Percentiles rank a stretch among this genome's conserved stretches.
Conservation (phyloP, 2,329 filamentous ascomycete species). For the Colletotrichum somersetense region DNA sequence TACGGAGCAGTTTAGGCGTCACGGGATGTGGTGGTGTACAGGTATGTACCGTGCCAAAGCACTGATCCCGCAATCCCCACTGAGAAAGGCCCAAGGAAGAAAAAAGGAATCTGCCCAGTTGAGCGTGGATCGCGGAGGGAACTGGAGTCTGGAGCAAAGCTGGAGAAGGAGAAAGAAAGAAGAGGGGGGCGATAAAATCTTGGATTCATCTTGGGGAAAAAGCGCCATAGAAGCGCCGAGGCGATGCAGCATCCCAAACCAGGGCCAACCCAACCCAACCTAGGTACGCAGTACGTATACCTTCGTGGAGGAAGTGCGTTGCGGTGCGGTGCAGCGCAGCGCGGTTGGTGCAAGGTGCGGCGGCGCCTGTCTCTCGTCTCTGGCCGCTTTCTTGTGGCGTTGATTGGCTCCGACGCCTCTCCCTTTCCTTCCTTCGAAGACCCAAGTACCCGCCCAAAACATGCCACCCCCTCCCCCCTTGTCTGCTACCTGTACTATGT, state of each 20-base stretch:
- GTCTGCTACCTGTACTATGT: no score
- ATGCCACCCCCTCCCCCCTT: no score
- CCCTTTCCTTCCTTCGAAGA: neutral
- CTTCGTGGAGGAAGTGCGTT: neutral
- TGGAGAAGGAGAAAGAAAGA: neutral
- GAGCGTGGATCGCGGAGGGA: constrained; percentile 1
- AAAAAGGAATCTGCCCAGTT: neutral
- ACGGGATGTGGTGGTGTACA: neutral
- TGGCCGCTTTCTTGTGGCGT: constrained; percentile 9
- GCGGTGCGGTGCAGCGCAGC: neutral
- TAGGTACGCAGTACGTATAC: no score
- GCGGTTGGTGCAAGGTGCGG: constrained; percentile 3
- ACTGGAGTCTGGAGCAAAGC: neutral
- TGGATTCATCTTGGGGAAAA: constrained; percentile 36
- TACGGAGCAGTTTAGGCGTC: neutral
- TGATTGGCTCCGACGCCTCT: constrained; percentile 31
- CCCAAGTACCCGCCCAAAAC: no score
- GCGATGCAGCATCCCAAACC: neutral
- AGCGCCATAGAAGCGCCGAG: constrained; percentile 41
- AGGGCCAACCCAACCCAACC: neutral
- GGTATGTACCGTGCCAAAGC: neutral
- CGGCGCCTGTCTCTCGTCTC: constrained; percentile 21
- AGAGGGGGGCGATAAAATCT: neutral
- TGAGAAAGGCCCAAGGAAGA: neutral
- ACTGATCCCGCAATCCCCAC: neutral